Conservation (phyloP, 2,329 filamentous ascomycete genomes). For the Daldinia sp. region DNA sequence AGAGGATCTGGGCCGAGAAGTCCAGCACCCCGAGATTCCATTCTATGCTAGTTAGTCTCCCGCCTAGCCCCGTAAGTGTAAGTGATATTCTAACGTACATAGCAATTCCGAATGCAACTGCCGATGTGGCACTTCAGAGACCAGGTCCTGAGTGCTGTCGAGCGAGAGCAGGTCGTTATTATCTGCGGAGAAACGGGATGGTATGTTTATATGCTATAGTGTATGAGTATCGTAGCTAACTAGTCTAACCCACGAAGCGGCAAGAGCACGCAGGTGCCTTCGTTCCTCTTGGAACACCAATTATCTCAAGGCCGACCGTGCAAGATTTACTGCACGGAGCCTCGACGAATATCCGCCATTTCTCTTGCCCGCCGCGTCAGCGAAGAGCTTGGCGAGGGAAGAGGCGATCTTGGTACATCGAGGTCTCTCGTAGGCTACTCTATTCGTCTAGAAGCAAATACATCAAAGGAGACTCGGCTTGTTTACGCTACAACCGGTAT, state of each 20-base stretch:
- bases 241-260: constrained; percentile 59
- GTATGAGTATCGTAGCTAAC: constrained; percentile 29
- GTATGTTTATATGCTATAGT: constrained; percentile 48
- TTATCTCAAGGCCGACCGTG: constrained; percentile 80
- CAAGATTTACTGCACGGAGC: constrained; percentile 96
- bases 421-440: constrained; percentile 93
- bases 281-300: constrained; percentile 90
- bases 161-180: constrained; percentile 85
- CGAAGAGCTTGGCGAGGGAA: constrained; percentile 89
- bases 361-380: constrained; percentile 92
- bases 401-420: constrained; percentile 80
- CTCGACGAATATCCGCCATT: constrained; percentile 93
- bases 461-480: constrained; percentile 80
- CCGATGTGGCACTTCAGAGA: constrained; percentile 89
- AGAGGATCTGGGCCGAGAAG: constrained; percentile 68
- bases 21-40: constrained; percentile 69
- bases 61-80: no score
- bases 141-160: constrained; percentile 79
- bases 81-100: constrained; percentile 14
- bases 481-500: constrained; percentile 92
- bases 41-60: constrained; percentile 72
- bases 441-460: constrained; percentile 90
- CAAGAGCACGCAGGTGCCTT: constrained; percentile 97
- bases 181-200: constrained; percentile 97
- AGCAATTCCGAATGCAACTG: constrained; percentile 75